Evolutionary conservation across 1,139 yeast species (phyloP), one percentile per base, ranked within the genome.

Genomic region (Blastobotrys aristatus): DNA sequence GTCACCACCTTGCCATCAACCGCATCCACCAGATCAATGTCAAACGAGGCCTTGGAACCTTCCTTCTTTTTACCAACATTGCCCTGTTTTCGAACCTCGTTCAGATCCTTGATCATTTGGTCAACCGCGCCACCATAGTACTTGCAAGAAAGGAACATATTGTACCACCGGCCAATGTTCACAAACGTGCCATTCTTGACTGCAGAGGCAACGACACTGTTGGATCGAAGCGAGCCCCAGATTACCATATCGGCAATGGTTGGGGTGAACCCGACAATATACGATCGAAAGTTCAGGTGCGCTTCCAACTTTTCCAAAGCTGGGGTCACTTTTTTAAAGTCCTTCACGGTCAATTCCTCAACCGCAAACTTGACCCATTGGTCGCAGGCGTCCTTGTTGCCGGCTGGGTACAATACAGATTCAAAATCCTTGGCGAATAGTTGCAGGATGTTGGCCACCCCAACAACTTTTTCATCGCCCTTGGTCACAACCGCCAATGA

Each of bases 151-250:
- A 82, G 94, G 55, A 92, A 70, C 62, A 81, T 79, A 62, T 77
- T 77, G 77, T 88, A 92, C 97, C 97, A 92, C 74, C 98, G 84
- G 47, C 96, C 80, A 56, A 92, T 79, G 69, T 90, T 89, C 64
- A 82, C 75, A 70, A 84, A 88, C 29, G 83, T 84, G 47, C 84
- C 86, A 69, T 80, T 85, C 74, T 88, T 90, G 67, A 90, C 76
- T 53, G 87, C 82, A 11, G 96, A 86, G 27, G 92, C 96, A 75
- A 89, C 88, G 65, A 92, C 82, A 47, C 95, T 88, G 66, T 92
- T 90, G 55, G 95, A 86, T 71, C 97, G 81, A 59, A 92, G 75
- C 39, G 84, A 86, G 68, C 97, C 97, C 97, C 97, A 92, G 27
- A 85, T 75, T 14, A 94, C 87, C 53, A 88, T 73, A 68, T 92